Evolutionary conservation across 2,329 filamentous ascomycete species (phyloP).

Genomic region (Cytospora schulzeri): DNA sequence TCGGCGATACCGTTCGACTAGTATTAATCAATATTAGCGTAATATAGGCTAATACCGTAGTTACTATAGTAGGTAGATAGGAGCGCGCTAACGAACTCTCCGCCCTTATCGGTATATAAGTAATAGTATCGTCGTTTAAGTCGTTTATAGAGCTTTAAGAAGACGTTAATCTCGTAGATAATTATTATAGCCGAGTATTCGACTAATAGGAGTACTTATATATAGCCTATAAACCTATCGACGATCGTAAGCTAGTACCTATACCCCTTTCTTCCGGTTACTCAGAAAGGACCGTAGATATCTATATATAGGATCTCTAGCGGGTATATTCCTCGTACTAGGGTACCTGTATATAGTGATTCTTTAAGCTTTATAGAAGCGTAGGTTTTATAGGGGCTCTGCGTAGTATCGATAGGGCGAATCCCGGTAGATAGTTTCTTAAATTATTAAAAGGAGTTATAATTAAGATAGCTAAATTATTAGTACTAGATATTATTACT

Average conservation of each 20-base stretch:
- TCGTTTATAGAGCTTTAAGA: too few species aligned
- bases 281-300: neutral
- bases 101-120: too few species aligned
- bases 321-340: neutral
- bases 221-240: neutral
- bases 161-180: too few species aligned
- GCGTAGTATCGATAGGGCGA: neutral
- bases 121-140: too few species aligned
- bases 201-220: too few species aligned
- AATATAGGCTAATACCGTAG: too few species aligned
- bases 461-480: neutral
- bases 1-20: too few species aligned
- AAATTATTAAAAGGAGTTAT: neutral
- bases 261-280: neutral
- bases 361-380: neutral
- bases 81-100: too few species aligned
- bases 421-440: neutral
- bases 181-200: too few species aligned
- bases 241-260: neutral
- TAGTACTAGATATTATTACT: neutral
- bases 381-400: neutral
- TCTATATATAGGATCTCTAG: neutral
- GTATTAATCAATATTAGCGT: too few species aligned
- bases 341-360: neutral
- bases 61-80: too few species aligned